Evolutionary conservation across 1,284 basidiomycete species (phyloP), one percentile per base, ranked within the genome.

Genomic region (Wallemia mellicola): DNA sequence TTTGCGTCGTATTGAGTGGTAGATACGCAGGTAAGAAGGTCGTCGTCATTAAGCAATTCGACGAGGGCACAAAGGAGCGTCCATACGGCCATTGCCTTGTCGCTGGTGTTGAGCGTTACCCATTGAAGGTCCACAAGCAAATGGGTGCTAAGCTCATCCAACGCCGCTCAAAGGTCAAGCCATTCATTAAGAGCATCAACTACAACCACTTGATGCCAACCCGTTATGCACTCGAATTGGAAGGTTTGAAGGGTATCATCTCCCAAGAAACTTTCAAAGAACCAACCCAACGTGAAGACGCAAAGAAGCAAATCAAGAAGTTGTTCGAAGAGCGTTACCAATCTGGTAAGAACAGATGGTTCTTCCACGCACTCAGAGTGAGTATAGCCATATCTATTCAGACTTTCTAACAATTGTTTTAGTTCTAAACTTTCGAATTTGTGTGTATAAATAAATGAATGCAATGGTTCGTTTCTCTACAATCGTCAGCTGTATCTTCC

Each of bases 121-220:
- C 89, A 28, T 77, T 83, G 70, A 94, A 94, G 76, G 88, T 94
- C 64, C 92, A 87, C 67, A 83, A 82, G 71, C 82, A 84, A 65
- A 95, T 95, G 89, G 86, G 89, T 66, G 80, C 85, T 71, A 95
- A 92, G 79, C 87, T 85, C 73, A 73, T 94, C 64, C 79, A 82
- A 66, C 79, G 77, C 74, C 78, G 89, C 75, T 86, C 79, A 74
- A 89, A 88, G 75, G 82, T 95, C 72, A 95, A 95, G 79, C 89
- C 89, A 66, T 95, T 95, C 74, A 88, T 95, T 78, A 94, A 94
- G 17, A n/a, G 79, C 63, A 73, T 94, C 73, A 95, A 95, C 80
- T 94, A 94, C 77, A 84, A 86, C 63, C 89, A 95, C 74, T 77
- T 95, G 63, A 91, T 94, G 81, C 89, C 89, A 60, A 95, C 89